phyloP scores from a whole-genome alignment of 768 basidiomycete genomes.

The Cystofilobasidium macerans region DNA sequence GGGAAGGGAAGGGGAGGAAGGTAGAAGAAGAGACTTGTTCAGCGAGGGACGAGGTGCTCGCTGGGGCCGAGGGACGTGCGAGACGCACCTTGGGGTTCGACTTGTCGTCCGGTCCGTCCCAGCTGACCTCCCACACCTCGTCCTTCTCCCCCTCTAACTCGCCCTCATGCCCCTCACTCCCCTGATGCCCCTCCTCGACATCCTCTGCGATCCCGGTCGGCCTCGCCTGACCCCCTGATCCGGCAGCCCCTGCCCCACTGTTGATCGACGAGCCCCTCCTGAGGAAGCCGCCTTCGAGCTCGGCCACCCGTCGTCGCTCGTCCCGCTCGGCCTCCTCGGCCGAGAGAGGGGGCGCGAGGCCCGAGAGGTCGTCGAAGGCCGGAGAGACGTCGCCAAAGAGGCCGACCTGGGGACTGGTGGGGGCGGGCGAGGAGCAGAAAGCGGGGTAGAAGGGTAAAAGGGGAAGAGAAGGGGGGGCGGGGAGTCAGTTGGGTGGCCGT shows the following conservation, averaged over 20 bases:
- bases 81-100: conserved; percentile 20
- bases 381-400: conserved; percentile 10
- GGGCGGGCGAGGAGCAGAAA: neutral
- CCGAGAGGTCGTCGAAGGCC: conserved; percentile 17
- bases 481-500: neutral
- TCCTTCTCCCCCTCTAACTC: conserved; percentile 5
- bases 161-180: no score
- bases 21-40: neutral
- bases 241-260: no score
- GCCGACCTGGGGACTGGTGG: conserved; percentile 12
- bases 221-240: no score
- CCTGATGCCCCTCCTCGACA: no score
- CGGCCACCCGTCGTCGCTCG: conserved; percentile 1
- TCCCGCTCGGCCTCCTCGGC: conserved; percentile 15
- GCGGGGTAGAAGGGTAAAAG: neutral
- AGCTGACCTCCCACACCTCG: conserved; percentile 14
- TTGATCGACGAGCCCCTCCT: no score
- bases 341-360: conserved; percentile 5
- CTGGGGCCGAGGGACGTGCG: no score
- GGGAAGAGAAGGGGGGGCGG: neutral
- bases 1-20: neutral
- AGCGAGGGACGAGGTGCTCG: no score
- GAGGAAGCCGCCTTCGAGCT: conserved; percentile 9
- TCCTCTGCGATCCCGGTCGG: no score
- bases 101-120: conserved; percentile 15